Conservation (phyloP, 768 basidiomycete genomes). For the Trametes punicea region DNA sequence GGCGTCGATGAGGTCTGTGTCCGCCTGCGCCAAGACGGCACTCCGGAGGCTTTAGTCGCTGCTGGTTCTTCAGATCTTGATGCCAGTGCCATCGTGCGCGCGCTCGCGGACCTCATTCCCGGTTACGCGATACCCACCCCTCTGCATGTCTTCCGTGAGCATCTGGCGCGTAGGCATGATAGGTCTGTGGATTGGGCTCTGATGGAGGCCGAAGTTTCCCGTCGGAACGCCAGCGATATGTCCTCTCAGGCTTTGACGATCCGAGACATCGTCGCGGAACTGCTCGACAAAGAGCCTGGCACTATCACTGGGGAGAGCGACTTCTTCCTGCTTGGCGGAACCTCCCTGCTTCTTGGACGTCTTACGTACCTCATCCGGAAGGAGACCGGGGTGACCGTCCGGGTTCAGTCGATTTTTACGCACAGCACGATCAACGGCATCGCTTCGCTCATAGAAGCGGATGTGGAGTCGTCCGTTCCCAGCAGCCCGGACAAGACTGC, state of each 20-base stretch:
- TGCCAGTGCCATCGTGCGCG: slow-evolving; percentile 5
- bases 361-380: slow-evolving; percentile 19
- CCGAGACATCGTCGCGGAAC: slow-evolving; percentile 25
- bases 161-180: background rate
- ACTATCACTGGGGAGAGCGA: slow-evolving; percentile 23
- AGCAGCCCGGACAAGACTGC: slow-evolving; percentile 14
- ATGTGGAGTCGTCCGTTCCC: background rate
- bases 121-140: slow-evolving; percentile 41
- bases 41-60: slow-evolving; percentile 40
- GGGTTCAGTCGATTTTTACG: slow-evolving; percentile 39
- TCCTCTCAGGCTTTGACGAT: slow-evolving; percentile 16
- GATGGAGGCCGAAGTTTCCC: slow-evolving; percentile 19
- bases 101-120: slow-evolving; percentile 30
- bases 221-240: slow-evolving; percentile 20
- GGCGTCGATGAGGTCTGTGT: slow-evolving; percentile 37
- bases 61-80: slow-evolving; percentile 21
- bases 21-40: slow-evolving; percentile 32
- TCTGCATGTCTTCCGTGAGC: slow-evolving; percentile 32
- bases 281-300: slow-evolving; percentile 21
- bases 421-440: slow-evolving; percentile 43
- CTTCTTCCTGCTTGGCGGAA: slow-evolving; percentile 41
- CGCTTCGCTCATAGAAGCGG: slow-evolving; percentile 34
- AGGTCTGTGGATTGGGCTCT: slow-evolving; percentile 36
- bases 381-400: slow-evolving; percentile 35
- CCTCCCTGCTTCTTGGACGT: slow-evolving; percentile 38